These are phyloP conservation scores for Ophiocordyceps robertsii DNA, from an alignment of 2,329 filamentous ascomycete species.

Conservation along the genomic window DNA sequence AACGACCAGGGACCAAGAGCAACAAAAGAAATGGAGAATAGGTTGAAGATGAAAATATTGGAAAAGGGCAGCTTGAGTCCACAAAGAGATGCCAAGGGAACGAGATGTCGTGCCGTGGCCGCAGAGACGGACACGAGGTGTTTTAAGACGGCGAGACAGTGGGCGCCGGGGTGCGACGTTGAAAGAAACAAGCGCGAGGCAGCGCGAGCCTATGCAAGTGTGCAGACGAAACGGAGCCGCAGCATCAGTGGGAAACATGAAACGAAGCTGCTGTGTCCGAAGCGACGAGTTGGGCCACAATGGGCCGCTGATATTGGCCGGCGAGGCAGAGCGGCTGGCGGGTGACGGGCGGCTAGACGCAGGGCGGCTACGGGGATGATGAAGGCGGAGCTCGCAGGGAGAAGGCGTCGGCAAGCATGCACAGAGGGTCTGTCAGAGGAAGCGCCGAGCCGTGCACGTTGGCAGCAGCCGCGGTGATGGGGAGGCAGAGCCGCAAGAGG, in stretches of 20 bases:
- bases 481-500: neutral
- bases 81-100: conserved; percentile 5
- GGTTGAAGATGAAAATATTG: conserved; percentile 4
- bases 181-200: conserved; percentile 4
- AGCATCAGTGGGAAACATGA: conserved; percentile 25
- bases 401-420: neutral
- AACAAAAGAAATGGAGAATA: neutral
- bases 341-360: conserved; percentile 7
- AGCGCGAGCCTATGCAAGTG: too few relatives aligned
- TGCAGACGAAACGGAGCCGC: conserved; percentile 15
- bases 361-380: neutral
- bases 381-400: neutral
- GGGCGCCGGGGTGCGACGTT: neutral
- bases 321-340: conserved; percentile 7
- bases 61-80: conserved; percentile 1
- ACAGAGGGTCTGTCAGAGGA: neutral
- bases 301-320: conserved; percentile 38
- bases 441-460: too few relatives aligned
- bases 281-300: conserved; percentile 23
- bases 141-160: conserved; percentile 6
- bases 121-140: conserved; percentile 7
- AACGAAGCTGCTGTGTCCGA: conserved; percentile 39
- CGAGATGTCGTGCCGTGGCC: conserved; percentile 12
- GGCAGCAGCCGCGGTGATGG: neutral
- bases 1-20: neutral